Conservation (phyloP, 169 alveolate species). For the Cyclospora cayetanensis region DNA sequence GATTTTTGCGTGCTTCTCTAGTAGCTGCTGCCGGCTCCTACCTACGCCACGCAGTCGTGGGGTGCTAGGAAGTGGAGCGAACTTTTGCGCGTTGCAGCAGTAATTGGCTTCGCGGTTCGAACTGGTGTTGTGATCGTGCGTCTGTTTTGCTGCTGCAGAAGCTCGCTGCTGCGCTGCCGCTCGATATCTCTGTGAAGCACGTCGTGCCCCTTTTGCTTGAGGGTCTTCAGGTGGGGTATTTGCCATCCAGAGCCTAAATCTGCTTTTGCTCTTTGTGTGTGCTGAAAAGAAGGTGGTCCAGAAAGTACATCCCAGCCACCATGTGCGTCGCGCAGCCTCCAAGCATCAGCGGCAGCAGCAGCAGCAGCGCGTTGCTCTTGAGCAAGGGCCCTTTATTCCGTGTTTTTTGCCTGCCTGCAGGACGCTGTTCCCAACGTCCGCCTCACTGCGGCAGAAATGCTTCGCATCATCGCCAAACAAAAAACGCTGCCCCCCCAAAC, state of each 20-base stretch:
- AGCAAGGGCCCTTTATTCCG: too few species aligned
- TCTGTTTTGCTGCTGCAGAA: background rate
- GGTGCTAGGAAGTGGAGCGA: too few species aligned
- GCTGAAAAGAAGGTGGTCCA: background rate
- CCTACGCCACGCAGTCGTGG: too few species aligned
- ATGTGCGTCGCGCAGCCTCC: too few species aligned
- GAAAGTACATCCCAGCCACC: too few species aligned
- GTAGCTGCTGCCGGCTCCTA: too few species aligned
- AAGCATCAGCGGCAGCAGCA: background rate
- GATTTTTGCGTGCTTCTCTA: too few species aligned
- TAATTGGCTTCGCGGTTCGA: too few species aligned
- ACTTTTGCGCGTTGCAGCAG: too few species aligned
- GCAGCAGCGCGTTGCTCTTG: background rate
- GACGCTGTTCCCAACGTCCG: slow-evolving; percentile 32
- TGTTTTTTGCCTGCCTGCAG: background rate
- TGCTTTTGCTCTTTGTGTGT: background rate
- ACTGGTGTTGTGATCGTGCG: too few species aligned
- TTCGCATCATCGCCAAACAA: background rate
- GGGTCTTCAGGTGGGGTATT: background rate
- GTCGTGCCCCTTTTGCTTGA: background rate
- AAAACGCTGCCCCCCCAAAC: background rate
- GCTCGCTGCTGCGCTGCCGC: background rate
- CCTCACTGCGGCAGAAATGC: slow-evolving; percentile 23
- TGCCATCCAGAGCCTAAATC: too few species aligned
- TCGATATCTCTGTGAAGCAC: background rate